Percentiles rank a stretch among this genome's conserved stretches.
phyloP scores from a whole-genome alignment of 139 green algal species.

The Chlorella sp. region DNA sequence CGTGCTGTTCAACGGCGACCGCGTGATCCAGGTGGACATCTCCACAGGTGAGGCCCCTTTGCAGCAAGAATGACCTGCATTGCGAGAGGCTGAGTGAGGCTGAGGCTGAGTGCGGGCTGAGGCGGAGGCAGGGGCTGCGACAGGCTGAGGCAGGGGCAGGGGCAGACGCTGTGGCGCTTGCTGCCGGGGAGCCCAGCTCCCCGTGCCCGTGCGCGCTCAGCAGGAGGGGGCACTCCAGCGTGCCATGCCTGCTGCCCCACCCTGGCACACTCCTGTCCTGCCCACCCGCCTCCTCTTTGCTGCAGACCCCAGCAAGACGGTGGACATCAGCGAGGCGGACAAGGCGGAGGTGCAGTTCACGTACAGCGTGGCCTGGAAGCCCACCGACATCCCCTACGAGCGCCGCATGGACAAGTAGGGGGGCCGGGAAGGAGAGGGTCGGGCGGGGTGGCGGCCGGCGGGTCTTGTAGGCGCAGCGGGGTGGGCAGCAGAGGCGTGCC shows the following conservation, averaged over 20 bases:
- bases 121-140: no score
- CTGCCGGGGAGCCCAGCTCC: no score
- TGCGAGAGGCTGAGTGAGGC: no score
- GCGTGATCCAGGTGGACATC: conserved; percentile 92
- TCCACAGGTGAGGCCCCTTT: conserved; percentile 52
- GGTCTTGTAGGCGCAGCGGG: no score
- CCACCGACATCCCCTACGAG: conserved; percentile 71
- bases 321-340: conserved; percentile 78
- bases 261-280: not conserved
- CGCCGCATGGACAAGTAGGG: conserved; percentile 84
- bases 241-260: no score
- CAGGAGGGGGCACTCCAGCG: no score
- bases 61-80: no score
- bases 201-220: no score
- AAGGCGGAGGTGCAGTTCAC: conserved; percentile 70
- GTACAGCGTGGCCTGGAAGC: conserved; percentile 89
- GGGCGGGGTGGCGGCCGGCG: not conserved
- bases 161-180: no score
- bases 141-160: no score
- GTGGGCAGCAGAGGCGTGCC: no score
- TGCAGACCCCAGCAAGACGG: conserved; percentile 60
- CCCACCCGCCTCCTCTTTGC: not conserved
- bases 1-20: conserved; percentile 85
- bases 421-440: not conserved
- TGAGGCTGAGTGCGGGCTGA: no score